Conservation (phyloP, 306 rosid genomes). For the Comarum palustre region DNA sequence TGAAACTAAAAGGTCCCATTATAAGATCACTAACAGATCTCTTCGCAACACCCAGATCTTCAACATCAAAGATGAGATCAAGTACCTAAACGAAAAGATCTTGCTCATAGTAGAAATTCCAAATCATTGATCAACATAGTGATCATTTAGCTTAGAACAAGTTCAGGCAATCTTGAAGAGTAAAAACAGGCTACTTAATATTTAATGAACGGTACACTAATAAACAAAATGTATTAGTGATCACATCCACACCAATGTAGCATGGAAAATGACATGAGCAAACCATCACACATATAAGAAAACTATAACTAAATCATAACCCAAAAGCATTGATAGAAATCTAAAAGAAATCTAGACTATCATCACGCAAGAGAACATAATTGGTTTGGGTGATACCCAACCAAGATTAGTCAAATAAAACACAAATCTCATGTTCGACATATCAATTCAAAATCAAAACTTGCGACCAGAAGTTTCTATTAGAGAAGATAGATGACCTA, state of each 20-base stretch:
- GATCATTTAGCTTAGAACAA: no score
- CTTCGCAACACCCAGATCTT: neutral
- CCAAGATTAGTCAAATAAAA: slow-evolving; percentile 4
- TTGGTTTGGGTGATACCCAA: slow-evolving; percentile 14
- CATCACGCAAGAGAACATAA: neutral
- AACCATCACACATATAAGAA: neutral
- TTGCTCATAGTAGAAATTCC: neutral
- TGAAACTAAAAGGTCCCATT: no score
- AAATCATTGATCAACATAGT: neutral
- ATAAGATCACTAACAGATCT: neutral
- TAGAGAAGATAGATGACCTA: slow-evolving; percentile 17
- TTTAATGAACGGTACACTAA: no score
- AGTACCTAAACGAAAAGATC: neutral
- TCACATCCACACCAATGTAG: no score
- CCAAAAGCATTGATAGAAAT: neutral
- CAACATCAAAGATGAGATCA: neutral
- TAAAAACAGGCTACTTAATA: neutral
- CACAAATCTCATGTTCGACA: slow-evolving; percentile 16
- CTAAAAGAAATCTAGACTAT: neutral
- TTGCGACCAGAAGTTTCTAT: slow-evolving; percentile 20
- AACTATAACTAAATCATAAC: neutral
- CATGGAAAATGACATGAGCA: no score
- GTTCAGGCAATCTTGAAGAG: neutral
- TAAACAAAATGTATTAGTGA: no score
- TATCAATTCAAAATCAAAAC: slow-evolving; percentile 28